A percentile compares a stretch with the other conserved stretches of the same genome.
Conservation (phyloP, 2,329 filamentous ascomycete genomes). For the Septoria linicola region DNA sequence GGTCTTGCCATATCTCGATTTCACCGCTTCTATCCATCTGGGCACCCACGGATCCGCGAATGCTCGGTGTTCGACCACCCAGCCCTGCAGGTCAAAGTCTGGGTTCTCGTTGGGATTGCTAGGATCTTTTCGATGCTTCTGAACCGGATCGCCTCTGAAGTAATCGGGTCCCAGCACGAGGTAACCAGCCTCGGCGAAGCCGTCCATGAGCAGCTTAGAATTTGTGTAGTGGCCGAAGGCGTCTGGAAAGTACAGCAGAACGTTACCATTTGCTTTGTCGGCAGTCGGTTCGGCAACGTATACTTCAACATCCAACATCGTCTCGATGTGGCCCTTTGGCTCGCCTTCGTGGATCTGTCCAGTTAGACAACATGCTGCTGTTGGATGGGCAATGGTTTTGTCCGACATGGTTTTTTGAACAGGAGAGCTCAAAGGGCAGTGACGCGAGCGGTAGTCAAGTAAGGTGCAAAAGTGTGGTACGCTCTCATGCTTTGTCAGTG, state of each 20-base stretch:
- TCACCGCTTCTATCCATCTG: constrained; percentile 22
- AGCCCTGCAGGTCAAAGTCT: constrained; percentile 25
- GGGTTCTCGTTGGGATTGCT: constrained; percentile 17
- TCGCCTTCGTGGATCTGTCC: constrained; percentile 23
- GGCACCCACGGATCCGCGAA: constrained; percentile 18
- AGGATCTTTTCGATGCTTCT: constrained; percentile 18
- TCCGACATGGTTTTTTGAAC: neutral
- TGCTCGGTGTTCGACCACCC: constrained; percentile 19
- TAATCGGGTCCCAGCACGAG: constrained; percentile 24
- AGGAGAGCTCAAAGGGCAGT: too few species aligned
- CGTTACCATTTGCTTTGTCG: constrained; percentile 24
- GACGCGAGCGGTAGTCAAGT: too few species aligned
- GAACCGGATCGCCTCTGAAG: constrained; percentile 26
- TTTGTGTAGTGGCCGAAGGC: constrained; percentile 27
- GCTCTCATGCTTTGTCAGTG: too few species aligned
- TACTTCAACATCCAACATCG: constrained; percentile 22
- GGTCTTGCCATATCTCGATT: constrained; percentile 19
- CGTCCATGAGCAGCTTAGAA: constrained; percentile 26
- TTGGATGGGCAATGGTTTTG: constrained; percentile 19
- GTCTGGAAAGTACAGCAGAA: constrained; percentile 28
- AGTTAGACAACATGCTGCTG: constrained; percentile 19
- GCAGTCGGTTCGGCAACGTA: constrained; percentile 21
- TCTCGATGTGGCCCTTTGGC: constrained; percentile 16
- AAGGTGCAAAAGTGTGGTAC: constrained; percentile 1
- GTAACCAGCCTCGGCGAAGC: constrained; percentile 25